Base-by-base conservation (phyloP, 257 asterid genomes). In the Lantana camara region DNA sequence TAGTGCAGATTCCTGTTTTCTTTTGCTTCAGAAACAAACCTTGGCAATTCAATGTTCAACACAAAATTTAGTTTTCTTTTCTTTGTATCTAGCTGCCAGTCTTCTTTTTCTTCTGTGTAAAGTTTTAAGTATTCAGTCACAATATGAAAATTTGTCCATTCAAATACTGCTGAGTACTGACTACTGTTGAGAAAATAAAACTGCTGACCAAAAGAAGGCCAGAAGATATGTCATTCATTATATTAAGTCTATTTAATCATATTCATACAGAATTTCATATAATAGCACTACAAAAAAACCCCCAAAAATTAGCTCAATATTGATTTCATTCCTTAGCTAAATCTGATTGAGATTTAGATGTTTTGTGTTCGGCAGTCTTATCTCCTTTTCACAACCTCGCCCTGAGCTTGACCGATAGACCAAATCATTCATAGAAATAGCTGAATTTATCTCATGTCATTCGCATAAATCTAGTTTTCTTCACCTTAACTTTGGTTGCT, bases 381-480 rank as follows among this genome's bases (percentile, higher is more conserved):
- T 50, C 55, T 29, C 22, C 12, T 46, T 54, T 53, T 21, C n/a
- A 7, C 17, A 48, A 51, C 15, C 4, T 50, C 48, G 44, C 54
- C 49, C 45, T 17, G 27, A 38, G 32, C 15, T 29, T 48, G 19
- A 14, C 29, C 57, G 9, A 2, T 49, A 24, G 57, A 40, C 23
- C 60, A 49, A 71, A 49, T 37, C 61, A 13, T 60, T 42, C 42
- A 32, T 51, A 11, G 22, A 44, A 29, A 68, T 58, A 32, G 13
- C 22, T 19, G 21, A 35, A 22, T 21, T 37, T 72, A 66, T 53
- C 52, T 41, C 61, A 60, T 55, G 27, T 60, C 58, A 49, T 55
- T 38, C 21, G 35, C 58, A 42, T 62, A 24, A 45, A 2, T 54
- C 16, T 63, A 27, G 44, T 44, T 27, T 22, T 51, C 14, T 50